Percentiles rank a stretch among this genome's conserved stretches.
Evolutionary conservation across 208 protist species (phyloP).

Genomic region (Blechomonas ayalai): DNA sequence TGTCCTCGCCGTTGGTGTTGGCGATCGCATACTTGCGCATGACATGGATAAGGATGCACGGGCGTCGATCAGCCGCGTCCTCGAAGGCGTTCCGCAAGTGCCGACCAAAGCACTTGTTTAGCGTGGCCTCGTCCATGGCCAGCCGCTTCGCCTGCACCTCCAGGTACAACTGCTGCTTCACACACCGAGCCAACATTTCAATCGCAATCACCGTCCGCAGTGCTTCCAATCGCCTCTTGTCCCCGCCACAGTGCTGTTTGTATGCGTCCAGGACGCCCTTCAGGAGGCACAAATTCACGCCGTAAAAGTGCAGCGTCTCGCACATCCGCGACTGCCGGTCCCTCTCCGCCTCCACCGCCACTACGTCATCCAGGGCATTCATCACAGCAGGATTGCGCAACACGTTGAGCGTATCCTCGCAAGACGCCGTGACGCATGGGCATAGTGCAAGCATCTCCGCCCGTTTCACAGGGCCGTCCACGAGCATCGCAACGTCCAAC

Average conservation of each 20-base stretch:
- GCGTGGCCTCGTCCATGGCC: slow-evolving; percentile 11
- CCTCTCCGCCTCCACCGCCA: not conserved
- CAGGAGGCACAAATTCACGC: slow-evolving; percentile 37
- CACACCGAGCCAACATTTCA: slow-evolving; percentile 36
- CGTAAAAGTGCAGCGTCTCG: slow-evolving; percentile 32
- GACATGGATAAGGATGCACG: slow-evolving; percentile 10
- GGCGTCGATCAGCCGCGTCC: slow-evolving; percentile 1
- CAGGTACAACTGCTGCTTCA: slow-evolving; percentile 46
- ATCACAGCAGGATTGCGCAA: slow-evolving; percentile 12
- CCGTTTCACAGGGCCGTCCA: slow-evolving; percentile 25
- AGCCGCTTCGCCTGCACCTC: slow-evolving; percentile 22
- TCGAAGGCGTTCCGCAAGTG: slow-evolving; percentile 16
- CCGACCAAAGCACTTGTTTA: slow-evolving; percentile 21
- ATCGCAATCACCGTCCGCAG: slow-evolving; percentile 14
- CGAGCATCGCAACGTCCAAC: slow-evolving; percentile 9
- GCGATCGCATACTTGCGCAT: slow-evolving; percentile 35
- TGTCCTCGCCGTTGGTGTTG: slow-evolving; percentile 15
- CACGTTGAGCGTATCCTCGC: slow-evolving; percentile 23
- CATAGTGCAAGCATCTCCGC: slow-evolving; percentile 33
- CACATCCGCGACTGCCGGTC: slow-evolving; percentile 19
- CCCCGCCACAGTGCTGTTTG: not conserved
- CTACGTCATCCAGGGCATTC: slow-evolving; percentile 6
- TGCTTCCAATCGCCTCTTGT: slow-evolving; percentile 5
- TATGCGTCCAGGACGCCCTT: slow-evolving; percentile 18
- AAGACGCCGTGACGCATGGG: slow-evolving; percentile 19